These are phyloP conservation scores for Amphichorda felina DNA, from an alignment of 2,329 filamentous ascomycete genomes.

Conservation along the genomic window DNA sequence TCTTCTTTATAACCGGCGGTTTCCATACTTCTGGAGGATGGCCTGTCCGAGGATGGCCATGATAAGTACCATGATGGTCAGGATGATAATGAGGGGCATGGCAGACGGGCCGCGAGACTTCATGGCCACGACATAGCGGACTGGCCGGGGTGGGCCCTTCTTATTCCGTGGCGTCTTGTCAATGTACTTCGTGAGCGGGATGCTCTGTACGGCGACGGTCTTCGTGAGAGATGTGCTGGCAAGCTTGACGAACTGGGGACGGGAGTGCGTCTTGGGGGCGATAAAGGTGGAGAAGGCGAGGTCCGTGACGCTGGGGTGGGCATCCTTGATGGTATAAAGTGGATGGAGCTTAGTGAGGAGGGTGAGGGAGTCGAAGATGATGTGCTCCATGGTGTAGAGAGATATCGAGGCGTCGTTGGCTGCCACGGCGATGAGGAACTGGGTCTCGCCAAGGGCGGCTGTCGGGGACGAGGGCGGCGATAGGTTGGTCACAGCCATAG, in stretches of 20 bases:
- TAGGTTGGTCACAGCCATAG: conserved; percentile 65
- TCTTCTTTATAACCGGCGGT: conserved; percentile 41
- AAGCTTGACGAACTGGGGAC: conserved; percentile 46
- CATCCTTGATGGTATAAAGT: conserved; percentile 38
- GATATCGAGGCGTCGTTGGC: conserved; percentile 70
- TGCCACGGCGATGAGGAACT: conserved; percentile 72
- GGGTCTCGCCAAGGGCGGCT: conserved; percentile 46
- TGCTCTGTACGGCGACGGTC: conserved; percentile 66
- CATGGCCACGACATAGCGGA: conserved; percentile 59
- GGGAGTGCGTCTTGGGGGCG: conserved; percentile 33
- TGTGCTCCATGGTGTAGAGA: conserved; percentile 67
- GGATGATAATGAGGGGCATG: conserved; percentile 36
- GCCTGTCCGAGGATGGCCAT: conserved; percentile 52
- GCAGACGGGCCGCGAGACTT: conserved; percentile 41
- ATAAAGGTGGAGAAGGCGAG: conserved; percentile 46
- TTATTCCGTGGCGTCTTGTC: conserved; percentile 21
- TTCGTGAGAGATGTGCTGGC: conserved; percentile 74
- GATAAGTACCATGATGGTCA: conserved; percentile 44
- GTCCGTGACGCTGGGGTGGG: conserved; percentile 47
- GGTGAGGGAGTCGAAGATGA: conserved; percentile 29
- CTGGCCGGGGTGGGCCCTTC: conserved; percentile 30
- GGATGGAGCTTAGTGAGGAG: conserved; percentile 40
- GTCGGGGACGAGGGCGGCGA: conserved; percentile 39
- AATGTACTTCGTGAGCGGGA: conserved; percentile 47
- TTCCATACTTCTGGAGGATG: conserved; percentile 50